These are phyloP conservation scores for Alternaria sp. DNA, from an alignment of 2,329 filamentous ascomycete species.

Conservation along the genomic window DNA sequence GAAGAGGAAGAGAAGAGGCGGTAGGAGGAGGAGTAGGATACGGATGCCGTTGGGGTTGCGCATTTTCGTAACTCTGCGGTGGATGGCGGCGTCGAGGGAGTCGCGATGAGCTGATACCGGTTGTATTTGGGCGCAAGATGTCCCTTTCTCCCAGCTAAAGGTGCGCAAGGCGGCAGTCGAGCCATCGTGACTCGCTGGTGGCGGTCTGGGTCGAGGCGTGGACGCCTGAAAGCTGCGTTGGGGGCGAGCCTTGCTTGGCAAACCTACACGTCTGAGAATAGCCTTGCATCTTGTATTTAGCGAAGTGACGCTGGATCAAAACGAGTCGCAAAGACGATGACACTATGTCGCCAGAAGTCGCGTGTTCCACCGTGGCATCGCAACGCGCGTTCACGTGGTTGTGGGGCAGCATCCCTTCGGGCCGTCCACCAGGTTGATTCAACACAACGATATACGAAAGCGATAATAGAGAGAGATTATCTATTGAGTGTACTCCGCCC, in stretches of 20 bases:
- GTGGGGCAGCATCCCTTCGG: not conserved
- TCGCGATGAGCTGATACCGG: not conserved
- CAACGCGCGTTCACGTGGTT: constrained; percentile 1
- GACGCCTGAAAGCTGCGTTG: constrained; percentile 3
- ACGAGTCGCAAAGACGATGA: not conserved
- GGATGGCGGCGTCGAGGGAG: not conserved
- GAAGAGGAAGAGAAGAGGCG: constrained; percentile 32
- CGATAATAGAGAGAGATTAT: not conserved
- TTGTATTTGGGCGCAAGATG: not conserved
- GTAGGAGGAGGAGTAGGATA: constrained; percentile 26
- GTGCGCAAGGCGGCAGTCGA: not conserved
- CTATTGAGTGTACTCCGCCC: not conserved
- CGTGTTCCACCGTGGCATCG: not conserved
- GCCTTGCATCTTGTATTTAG: not conserved
- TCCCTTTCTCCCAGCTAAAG: not conserved
- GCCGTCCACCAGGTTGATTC: not conserved
- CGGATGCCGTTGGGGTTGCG: constrained; percentile 28
- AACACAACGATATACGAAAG: not conserved
- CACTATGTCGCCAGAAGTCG: not conserved
- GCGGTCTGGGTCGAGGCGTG: not conserved
- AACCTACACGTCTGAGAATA: not conserved
- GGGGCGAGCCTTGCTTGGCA: not conserved
- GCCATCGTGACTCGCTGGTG: constrained; percentile 1
- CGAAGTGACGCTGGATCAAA: not conserved
- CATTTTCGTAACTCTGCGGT: constrained; percentile 17